Percentiles rank a stretch among this genome's conserved stretches.
Conservation (phyloP, 495 filamentous ascomycete species). For the Penicillium chermesinum region DNA sequence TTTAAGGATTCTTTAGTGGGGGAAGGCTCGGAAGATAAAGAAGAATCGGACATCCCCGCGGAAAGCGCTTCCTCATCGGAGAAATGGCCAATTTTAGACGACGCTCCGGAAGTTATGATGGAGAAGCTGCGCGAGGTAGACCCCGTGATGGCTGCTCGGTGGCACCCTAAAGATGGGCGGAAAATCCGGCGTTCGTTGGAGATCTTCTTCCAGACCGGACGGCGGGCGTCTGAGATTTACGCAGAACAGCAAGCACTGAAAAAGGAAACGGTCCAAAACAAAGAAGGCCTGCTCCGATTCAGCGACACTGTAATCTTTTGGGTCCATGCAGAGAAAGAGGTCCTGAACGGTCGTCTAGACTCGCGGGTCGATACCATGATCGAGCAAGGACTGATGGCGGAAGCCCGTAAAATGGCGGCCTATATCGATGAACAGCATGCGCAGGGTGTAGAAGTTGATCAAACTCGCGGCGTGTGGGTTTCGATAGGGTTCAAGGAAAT, state of each 20-base stretch:
- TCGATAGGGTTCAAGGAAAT: conserved; percentile 96
- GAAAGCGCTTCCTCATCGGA: conserved; percentile 24
- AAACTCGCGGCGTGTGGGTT: conserved; percentile 81
- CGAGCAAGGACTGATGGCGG: conserved; percentile 59
- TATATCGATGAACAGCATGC: conserved; percentile 44
- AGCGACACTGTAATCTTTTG: conserved; percentile 69
- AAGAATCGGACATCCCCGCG: conserved; percentile 13
- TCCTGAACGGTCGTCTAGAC: conserved; percentile 65
- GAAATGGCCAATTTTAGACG: conserved; percentile 67
- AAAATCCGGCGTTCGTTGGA: conserved; percentile 89
- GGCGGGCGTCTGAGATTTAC: conserved; percentile 82
- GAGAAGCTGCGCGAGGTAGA: conserved; percentile 72
- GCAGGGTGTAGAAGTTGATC: conserved; percentile 55
- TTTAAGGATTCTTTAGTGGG: conserved; percentile 63
- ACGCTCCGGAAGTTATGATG: conserved; percentile 63
- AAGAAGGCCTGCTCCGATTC: conserved; percentile 42
- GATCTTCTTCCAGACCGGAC: conserved; percentile 77
- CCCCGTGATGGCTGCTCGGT: conserved; percentile 80
- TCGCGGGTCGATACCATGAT: conserved; percentile 80
- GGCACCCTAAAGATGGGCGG: conserved; percentile 88
- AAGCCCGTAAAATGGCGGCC: conserved; percentile 59
- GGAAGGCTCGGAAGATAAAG: conserved; percentile 22
- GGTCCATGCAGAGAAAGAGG: conserved; percentile 68
- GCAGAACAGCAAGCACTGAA: conserved; percentile 55
- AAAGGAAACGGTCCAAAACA: conserved; percentile 14